Percentiles rank a stretch among this genome's conserved stretches.
These are phyloP conservation scores for Candida maesae DNA, from an alignment of 805 yeast genomes.

Conservation along the genomic window DNA sequence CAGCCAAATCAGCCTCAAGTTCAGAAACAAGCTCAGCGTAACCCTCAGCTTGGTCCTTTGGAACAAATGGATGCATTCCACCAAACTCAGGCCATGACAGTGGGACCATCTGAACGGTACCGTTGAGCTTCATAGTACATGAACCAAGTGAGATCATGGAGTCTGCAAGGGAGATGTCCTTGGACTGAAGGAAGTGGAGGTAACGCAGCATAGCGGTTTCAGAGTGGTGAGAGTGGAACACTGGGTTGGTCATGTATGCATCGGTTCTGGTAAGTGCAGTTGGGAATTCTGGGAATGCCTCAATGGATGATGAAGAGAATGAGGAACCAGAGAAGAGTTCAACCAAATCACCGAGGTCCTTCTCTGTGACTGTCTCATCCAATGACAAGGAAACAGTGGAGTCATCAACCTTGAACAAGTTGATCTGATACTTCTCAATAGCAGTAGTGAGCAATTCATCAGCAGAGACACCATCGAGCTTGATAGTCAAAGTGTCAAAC, in stretches of 20 bases:
- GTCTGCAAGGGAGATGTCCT: conserved; percentile 89
- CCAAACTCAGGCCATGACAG: conserved; percentile 93
- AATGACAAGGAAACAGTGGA: conserved; percentile 68
- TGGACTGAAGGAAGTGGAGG: conserved; percentile 75
- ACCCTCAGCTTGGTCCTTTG: conserved; percentile 84
- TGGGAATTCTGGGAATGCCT: conserved; percentile 48
- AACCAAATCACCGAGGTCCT: conserved; percentile 56
- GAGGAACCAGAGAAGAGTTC: conserved; percentile 52
- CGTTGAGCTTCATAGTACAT: conserved; percentile 96
- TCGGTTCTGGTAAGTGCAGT: conserved; percentile 50
- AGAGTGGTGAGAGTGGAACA: conserved; percentile 83
- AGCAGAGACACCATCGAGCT: conserved; percentile 47
- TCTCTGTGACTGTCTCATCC: conserved; percentile 79
- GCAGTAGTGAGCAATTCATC: conserved; percentile 57
- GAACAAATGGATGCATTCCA: conserved; percentile 89
- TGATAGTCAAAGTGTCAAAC: conserved; percentile 85
- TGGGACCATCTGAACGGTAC: conserved; percentile 93
- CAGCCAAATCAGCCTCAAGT: conserved; percentile 79
- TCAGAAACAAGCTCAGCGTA: conserved; percentile 72
- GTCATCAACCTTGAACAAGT: conserved; percentile 66
- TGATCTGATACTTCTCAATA: conserved; percentile 59
- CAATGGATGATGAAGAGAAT: conserved; percentile 21
- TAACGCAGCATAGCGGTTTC: conserved; percentile 95
- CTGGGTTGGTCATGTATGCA: conserved; percentile 61
- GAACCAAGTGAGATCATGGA: conserved; percentile 98